These are phyloP conservation scores for Volvox carteri DNA, from an alignment of 163 green algal species.

Conservation along the genomic window DNA sequence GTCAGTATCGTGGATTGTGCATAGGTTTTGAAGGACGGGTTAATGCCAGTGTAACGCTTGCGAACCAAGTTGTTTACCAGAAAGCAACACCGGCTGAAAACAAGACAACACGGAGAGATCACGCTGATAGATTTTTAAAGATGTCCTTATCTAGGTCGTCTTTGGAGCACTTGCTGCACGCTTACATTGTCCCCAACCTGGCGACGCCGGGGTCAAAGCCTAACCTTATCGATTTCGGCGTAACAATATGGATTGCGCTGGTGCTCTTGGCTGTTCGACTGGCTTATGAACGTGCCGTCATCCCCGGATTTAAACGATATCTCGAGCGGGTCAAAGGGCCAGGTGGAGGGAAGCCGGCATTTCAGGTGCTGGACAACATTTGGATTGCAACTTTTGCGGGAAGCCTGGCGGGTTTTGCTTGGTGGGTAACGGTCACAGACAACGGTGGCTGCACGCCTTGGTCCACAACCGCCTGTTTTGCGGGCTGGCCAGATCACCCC, in stretches of 20 bases:
- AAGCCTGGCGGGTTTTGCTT: conserved; percentile 12
- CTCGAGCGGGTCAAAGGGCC: conserved; percentile 33
- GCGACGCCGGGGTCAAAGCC: background rate
- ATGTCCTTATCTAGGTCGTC: too few relatives aligned
- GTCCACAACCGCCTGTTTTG: conserved; percentile 55
- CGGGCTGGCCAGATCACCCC: conserved; percentile 57
- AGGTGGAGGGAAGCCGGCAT: conserved; percentile 33
- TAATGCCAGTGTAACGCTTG: too few relatives aligned
- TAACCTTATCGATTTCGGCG: background rate
- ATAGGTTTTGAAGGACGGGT: too few relatives aligned
- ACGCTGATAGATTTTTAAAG: too few relatives aligned
- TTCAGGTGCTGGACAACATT: conserved; percentile 13
- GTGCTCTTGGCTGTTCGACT: background rate
- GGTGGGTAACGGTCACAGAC: conserved; percentile 52
- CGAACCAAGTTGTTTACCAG: too few relatives aligned
- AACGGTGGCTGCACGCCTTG: conserved; percentile 61
- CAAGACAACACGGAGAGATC: too few relatives aligned
- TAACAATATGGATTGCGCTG: conserved; percentile 18
- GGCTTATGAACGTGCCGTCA: background rate
- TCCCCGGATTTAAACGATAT: background rate
- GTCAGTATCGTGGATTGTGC: too few relatives aligned
- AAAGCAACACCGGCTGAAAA: too few relatives aligned
- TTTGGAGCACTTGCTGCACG: background rate
- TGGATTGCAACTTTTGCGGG: conserved; percentile 33
- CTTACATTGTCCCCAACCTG: conserved; percentile 11